Evolutionary conservation across 2,329 filamentous ascomycete genomes (phyloP).

Genomic region (Botrytis cinerea): DNA sequence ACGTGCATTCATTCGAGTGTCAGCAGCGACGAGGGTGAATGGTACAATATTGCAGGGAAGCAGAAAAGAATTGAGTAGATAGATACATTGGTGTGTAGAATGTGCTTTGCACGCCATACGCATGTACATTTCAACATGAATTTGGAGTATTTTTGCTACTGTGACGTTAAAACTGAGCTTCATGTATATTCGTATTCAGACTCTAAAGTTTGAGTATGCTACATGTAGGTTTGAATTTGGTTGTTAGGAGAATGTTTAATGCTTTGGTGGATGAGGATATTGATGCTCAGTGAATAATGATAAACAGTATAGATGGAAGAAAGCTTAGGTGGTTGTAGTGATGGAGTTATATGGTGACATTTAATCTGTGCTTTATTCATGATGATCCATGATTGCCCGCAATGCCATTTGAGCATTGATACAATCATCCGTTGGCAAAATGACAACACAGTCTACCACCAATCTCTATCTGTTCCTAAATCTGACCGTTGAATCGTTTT

Average conservation of each 20-base stretch:
- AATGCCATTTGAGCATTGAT: neutral
- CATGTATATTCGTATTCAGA: too few species aligned
- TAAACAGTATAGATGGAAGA: neutral
- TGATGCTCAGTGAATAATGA: neutral
- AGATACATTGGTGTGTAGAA: too few species aligned
- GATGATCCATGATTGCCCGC: neutral
- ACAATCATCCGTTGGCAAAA: neutral
- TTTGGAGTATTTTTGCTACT: too few species aligned
- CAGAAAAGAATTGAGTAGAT: too few species aligned
- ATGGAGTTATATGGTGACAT: neutral
- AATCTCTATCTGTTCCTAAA: neutral
- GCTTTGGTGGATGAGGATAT: neutral
- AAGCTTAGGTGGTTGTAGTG: rapidly evolving
- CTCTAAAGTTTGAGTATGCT: neutral
- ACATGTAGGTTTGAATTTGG: too few species aligned
- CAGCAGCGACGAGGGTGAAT: too few species aligned
- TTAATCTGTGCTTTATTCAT: neutral
- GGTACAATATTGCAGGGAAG: too few species aligned
- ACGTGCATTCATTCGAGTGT: too few species aligned
- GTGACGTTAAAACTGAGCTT: too few species aligned
- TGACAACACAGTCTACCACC: neutral
- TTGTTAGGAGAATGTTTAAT: neutral
- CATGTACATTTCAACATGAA: too few species aligned
- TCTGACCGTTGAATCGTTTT: rapidly evolving
- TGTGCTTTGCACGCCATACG: too few species aligned